Base-by-base conservation (phyloP, 345 rosid species). In the Corchorus olitorius region DNA sequence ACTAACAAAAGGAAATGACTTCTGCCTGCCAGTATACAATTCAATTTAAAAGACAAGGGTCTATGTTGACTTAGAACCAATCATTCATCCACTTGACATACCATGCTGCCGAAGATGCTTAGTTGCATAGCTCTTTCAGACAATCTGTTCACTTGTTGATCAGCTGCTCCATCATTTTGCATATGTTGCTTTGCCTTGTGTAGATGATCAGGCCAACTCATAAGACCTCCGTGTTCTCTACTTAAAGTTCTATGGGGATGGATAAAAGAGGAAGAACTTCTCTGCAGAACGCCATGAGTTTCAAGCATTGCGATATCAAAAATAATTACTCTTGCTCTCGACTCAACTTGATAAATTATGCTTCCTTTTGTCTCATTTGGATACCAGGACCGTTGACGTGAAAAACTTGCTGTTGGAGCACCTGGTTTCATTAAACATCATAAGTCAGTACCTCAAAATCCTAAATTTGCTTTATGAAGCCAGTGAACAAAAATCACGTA, bases 21-120 rank as follows among this genome's bases (percentile, higher is more conserved):
- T 50, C 62, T 3, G 14, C 8, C 8, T n/a, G 33, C 41, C 39
- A 6, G 4, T 59, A 56, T 46, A 66, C 41, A 55, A 27, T 69
- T 33, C 35, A 14, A 7, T 34, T 20, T 70, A 33, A 50, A 70
- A 55, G 33, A 34, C 45, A 16, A 52, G 8, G 9, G 58, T 12
- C 35, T 27, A 35, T 35, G 17, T 53, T 8, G 39, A 48, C 14
- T 45, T 48, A 22, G 11, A n/a, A 56, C 19, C 19, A 52, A 34
- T 70, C 73, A 70, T 52, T 39, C 73, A 16, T 16, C 33, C 3
- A 53, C 69, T 72, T 20, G 50, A 74, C 85, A 37, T 87, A 96
- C 97, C 98, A 62, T 89, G 88, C 94, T 89, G 76, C 98, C 99
- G 65, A 82, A 93, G 70, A 87, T 85, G 87, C 94, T 82, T 65